Base-by-base conservation (phyloP, 1,284 basidiomycete genomes). In the Rhodotorula sp. region DNA sequence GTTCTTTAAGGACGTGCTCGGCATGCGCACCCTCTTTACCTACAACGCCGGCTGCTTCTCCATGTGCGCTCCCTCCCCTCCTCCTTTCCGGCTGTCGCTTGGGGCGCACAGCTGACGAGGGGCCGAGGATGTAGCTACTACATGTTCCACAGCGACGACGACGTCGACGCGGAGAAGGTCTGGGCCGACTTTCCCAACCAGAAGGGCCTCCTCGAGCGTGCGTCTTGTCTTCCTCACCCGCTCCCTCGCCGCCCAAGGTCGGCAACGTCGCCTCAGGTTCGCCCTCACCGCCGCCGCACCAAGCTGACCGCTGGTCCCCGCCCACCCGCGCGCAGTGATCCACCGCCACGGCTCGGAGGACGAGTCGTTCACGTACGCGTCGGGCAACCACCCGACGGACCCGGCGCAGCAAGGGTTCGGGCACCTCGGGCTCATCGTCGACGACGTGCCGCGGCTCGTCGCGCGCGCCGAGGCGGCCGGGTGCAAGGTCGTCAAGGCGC, bases 11-110 rank as follows among this genome's bases (percentile, higher is more conserved):
- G 68, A 73, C 17, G 61, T 73, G 14, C 55, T 73, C 19, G 72
- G 72, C 3, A 73, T 73, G 72, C 62, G 68, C 27, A 57, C 62
- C 9, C 55, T 73, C 16, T 73, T 73, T 63, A 67, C 67, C 25
- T 70, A 70, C 68, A 73, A 70, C 60, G 72, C 72, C 12, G 72
- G 72, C 4, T 70, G 27, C 12, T 73, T 73, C 58, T 67, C 64
- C 12, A 72, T 72, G 48, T 72, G 64, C 68, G 71, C 44, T 46
- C 34, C 13, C 13, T 21, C 44, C 41, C 50, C 17, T 17, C 61
- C 49, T 23, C 21, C 10, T 16, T 50, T 17, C 21, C 25, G 4
- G 19, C 19, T 3, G 13, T 10, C 34, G 9, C 7, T 13, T 12
- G 25, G 14, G 12, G 34, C n/a, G n/a, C n/a, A n/a, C n/a, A 34